Evolutionary conservation across 1,139 yeast genomes (phyloP), one percentile per base, ranked within the genome.

Genomic region (Taphrina wiesneri): DNA sequence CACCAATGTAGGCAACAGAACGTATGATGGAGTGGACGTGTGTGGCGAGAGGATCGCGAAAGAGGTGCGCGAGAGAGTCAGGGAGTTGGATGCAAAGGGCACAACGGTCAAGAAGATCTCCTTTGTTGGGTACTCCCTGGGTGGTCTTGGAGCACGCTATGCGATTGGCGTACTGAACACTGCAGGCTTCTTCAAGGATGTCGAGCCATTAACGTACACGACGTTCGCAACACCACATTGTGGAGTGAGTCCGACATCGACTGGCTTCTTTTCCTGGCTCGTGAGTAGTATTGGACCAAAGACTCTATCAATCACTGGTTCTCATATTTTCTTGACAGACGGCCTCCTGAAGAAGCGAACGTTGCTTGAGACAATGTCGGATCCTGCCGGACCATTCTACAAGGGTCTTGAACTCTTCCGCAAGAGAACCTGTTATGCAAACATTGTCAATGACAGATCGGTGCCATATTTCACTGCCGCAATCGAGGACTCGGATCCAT

Each of bases 161-260:
- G 82, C 88, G 17, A 80, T 90, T 68, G 97, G 97, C 0, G 80
- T 86, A 60, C 77, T 90, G 56, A 74, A 82, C 61, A 81, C 79
- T 32, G 71, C 82, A 68, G 82, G 81, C 0, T 80, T 86, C 68
- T 90, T 90, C 71, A 81, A 85, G 1, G 72, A 72, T 1, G 83
- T 90, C 19, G 78, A 82, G 70, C 96, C 96, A 0, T 77, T 83
- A 1, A 56, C 71, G 17, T 78, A 87, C 73, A 81, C 91, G 17
- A 88, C 96, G 0, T 87, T 91, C 78, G 97, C 97, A 1, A 86
- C 96, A 1, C 98, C 98, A 0, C 97, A 92, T 77, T 78, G 90
- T 6, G 97, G 97, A 0, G 82, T 88, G 13, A 81, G 81, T 54
- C 82, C 80, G 71, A 78, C 78, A 65, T 67, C 69, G 19, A 75